A percentile compares a stretch with the other conserved stretches of the same genome.
Evolutionary conservation across 2,329 filamentous ascomycete genomes (phyloP).

Genomic region (Monosporascus sp.): DNA sequence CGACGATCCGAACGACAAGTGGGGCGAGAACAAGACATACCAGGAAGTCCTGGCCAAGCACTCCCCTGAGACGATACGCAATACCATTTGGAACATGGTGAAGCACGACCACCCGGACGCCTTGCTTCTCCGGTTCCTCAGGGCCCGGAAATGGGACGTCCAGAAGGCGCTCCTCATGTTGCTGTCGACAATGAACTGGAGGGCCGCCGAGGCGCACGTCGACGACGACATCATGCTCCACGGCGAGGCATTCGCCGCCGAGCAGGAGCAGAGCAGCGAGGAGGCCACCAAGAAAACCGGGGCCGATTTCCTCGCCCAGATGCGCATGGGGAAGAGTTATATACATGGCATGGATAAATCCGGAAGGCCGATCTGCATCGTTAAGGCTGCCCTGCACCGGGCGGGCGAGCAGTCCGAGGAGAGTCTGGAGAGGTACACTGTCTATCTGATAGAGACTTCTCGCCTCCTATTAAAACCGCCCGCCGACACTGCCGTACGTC

Average conservation of each 20-base stretch:
- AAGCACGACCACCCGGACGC: slow-evolving; percentile 94
- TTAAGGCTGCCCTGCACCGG: slow-evolving; percentile 76
- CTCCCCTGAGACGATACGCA: slow-evolving; percentile 71
- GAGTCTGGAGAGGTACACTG: slow-evolving; percentile 81
- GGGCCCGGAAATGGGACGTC: slow-evolving; percentile 93
- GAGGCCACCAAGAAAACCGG: slow-evolving; percentile 58
- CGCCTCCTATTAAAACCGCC: slow-evolving; percentile 73
- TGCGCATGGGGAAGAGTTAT: slow-evolving; percentile 89
- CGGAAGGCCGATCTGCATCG: slow-evolving; percentile 80
- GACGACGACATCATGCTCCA: slow-evolving; percentile 80
- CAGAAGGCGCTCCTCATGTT: slow-evolving; percentile 92
- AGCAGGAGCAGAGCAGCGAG: slow-evolving; percentile 52
- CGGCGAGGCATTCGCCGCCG: slow-evolving; percentile 65
- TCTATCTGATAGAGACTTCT: slow-evolving; percentile 92
- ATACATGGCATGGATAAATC: slow-evolving; percentile 81
- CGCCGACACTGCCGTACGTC: slow-evolving; percentile 83
- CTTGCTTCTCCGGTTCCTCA: slow-evolving; percentile 72
- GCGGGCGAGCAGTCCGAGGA: slow-evolving; percentile 77
- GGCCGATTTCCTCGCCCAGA: slow-evolving; percentile 74
- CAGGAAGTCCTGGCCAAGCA: slow-evolving; percentile 72
- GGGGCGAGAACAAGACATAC: slow-evolving; percentile 83
- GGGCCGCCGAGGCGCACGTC: slow-evolving; percentile 74
- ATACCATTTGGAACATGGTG: slow-evolving; percentile 85
- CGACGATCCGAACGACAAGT: slow-evolving; percentile 74
- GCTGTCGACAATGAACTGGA: slow-evolving; percentile 91